phyloP scores from a whole-genome alignment of 129 eudicot species.

The Centrapalus pauciflorus region DNA sequence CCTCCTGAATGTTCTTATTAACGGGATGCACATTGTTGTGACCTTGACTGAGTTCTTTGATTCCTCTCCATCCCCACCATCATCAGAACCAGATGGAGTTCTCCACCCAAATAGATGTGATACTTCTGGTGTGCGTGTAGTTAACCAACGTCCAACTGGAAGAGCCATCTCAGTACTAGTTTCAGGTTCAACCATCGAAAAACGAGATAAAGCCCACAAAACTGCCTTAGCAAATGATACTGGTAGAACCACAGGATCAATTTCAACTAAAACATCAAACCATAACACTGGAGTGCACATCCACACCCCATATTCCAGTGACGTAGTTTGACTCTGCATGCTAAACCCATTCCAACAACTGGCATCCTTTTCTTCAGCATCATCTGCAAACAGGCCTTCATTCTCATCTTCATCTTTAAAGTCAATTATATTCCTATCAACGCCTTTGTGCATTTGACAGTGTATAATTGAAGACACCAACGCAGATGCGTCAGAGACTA shows the following conservation, averaged over 20 bases:
- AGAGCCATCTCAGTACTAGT: conserved; percentile 56
- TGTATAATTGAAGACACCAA: conserved; percentile 52
- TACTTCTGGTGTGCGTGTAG: conserved; percentile 53
- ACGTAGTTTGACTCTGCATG: conserved; percentile 45
- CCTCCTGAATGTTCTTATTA: conserved; percentile 81
- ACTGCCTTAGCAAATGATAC: conserved; percentile 78
- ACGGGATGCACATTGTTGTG: conserved; percentile 58
- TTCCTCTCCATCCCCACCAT: conserved; percentile 68
- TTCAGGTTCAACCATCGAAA: conserved; percentile 74
- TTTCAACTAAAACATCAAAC: conserved; percentile 80
- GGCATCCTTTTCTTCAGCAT: conserved; percentile 38
- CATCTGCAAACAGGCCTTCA: conserved; percentile 36
- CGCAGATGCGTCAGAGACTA: conserved; percentile 92
- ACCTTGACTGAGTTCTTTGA: conserved; percentile 64
- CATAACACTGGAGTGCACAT: conserved; percentile 94
- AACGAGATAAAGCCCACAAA: conserved; percentile 83
- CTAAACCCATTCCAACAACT: conserved; percentile 80
- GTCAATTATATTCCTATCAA: conserved; percentile 34
- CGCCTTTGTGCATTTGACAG: conserved; percentile 35
- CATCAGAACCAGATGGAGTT: conserved; percentile 86
- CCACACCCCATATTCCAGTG: conserved; percentile 53
- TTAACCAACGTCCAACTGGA: conserved; percentile 66
- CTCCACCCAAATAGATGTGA: conserved; percentile 85
- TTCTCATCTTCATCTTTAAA: conserved; percentile 50
- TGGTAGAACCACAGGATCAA: conserved; percentile 70